Base-by-base conservation (phyloP, 2,329 filamentous ascomycete genomes). In the Blumeriella jaapii region DNA sequence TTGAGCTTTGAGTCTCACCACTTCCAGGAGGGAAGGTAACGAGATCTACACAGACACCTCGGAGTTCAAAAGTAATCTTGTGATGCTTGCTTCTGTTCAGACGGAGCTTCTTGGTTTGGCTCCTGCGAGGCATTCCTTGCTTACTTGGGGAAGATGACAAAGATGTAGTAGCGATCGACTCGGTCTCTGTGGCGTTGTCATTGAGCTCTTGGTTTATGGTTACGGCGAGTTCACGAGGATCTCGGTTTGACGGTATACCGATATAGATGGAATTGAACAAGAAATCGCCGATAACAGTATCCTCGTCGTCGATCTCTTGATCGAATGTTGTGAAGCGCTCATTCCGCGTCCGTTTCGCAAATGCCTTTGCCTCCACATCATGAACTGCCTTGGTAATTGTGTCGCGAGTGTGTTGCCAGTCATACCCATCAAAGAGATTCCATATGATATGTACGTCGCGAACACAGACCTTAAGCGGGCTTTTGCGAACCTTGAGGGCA, bases 241-340 rank as follows among this genome's bases (percentile, higher is more conserved):
- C 89, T 39, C 80, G 75, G 48, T 87, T 91, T 8, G 82, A 71
- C 0, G 89, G 82, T 12, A 98, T 82, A 10, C 83, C 86, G 49
- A 98, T 95, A 62, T 95, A 98, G 36, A 98, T 94, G 0, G 91
- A 98, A 56, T 98, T 96, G 68, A 98, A 98, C 11, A 98, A 67
- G 49, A 93, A 93, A 55, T 98, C 93, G 5, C 85, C 86, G 58
- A 96, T 93, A 5, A 82, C 82, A 9, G 77, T 83, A 57, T 87
- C 82, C 27, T 87, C 81, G 31, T 93, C 82, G 14, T 80, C 71
- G 15, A 89, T 77, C 22, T 77, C 78, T 34, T 78, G 81, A 51
- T 58, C 72, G 55, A 52, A 65, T 56, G 20, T 62, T 57, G 35
- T 70, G 65, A 6, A 69, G 62, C 34, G 69, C 65, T 40, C 71